Conservation (phyloP, 371 early-diverging fungal species). For the Rhizopus delemar region DNA sequence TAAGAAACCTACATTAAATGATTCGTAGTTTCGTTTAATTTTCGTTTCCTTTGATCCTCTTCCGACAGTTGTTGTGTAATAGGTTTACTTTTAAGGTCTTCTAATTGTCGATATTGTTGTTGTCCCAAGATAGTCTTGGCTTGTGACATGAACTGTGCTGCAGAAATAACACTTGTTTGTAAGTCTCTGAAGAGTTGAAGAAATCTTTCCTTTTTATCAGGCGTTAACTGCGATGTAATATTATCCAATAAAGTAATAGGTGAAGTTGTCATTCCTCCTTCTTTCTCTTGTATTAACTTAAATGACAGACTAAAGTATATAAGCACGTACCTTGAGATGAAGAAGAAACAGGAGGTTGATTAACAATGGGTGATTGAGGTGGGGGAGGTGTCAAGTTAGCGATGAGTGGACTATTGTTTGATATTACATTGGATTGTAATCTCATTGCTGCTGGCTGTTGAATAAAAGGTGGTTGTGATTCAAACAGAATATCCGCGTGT, state of each 20-base stretch:
- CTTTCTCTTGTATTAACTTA: too few relatives aligned
- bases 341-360: not conserved
- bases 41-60: conserved; percentile 30
- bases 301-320: not conserved
- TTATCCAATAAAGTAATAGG: conserved; percentile 41
- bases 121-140: conserved; percentile 40
- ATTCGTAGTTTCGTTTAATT: not conserved
- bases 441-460: conserved; percentile 10
- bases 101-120: conserved; percentile 47
- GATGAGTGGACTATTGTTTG: not conserved
- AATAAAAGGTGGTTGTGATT: conserved; percentile 25
- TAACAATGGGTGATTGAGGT: too few relatives aligned
- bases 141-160: conserved; percentile 38
- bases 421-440: not conserved
- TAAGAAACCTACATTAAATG: not conserved
- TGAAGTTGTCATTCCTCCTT: conserved; percentile 3
- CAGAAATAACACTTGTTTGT: conserved; percentile 35
- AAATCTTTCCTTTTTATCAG: conserved; percentile 38
- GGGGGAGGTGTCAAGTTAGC: not conserved
- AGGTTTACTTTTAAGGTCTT: conserved; percentile 45
- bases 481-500: conserved; percentile 14
- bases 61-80: conserved; percentile 11
- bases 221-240: conserved; percentile 39
- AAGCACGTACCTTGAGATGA: not conserved
- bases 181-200: conserved; percentile 37